Evolutionary conservation across 768 basidiomycete genomes (phyloP), one percentile per base, ranked within the genome.

Genomic region (Pisolithus orientalis): DNA sequence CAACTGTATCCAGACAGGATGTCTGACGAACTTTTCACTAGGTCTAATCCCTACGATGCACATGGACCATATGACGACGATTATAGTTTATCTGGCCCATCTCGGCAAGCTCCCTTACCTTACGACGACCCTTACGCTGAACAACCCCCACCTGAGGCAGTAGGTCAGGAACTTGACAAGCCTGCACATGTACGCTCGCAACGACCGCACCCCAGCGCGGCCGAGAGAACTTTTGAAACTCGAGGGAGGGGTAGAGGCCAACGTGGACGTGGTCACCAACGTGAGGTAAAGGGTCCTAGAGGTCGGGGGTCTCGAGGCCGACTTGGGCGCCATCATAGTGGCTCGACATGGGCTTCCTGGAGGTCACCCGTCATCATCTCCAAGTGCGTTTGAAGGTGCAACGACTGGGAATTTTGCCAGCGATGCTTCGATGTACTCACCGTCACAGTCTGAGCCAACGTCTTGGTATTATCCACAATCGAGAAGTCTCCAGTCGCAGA

Each of bases 61-160:
- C 70, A 82, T 59, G 79, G 83, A 28, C 80, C 80, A 0, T 89
- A 90, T 61, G 87, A 89, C 62, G 73, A 83, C 53, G 80, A 84
- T 58, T 82, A 78, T 51, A 65, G 60, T 40, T 63, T 70, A 25
- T 72, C 74, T 38, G 76, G 77, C 16, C 76, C 81, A 8, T 78
- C 80, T 13, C 79, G 87, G 48, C 85, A 87, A 24, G 60, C 76
- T 14, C 89, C 88, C 5, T 70, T 80, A 37, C 85, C 88, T 27
- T 91, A 90, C 60, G 86, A 90, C 53, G 88, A 91, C 58, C 88
- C 88, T 9, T 90, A 90, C 62, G 74, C 82, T 17, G 80, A 83
- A 28, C 62, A 63, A 32, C 75, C 74, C 46, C 66, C 62, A 39
- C 62, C 62, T 53, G 65, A 66, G 42, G 27, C 13, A n/a, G n/a